Conservation (phyloP, 805 yeast genomes). For the Millerago galiae region DNA sequence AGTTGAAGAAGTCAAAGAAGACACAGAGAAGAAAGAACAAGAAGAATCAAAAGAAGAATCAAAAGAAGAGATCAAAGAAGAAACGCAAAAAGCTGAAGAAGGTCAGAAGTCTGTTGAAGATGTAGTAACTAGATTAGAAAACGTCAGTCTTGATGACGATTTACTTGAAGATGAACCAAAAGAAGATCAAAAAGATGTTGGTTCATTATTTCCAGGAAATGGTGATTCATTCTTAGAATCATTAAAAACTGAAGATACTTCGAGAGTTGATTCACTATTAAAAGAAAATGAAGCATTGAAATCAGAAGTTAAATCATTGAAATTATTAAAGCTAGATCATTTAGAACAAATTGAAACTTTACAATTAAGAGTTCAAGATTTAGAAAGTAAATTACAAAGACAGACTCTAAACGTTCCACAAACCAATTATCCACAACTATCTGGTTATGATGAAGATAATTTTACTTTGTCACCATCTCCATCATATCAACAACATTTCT, state of each 20-base stretch:
- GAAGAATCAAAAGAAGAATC: neutral
- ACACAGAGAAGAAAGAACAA: neutral
- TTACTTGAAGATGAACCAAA: neutral
- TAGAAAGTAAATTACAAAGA: conserved; percentile 16
- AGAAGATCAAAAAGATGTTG: conserved; percentile 4
- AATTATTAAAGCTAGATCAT: conserved; percentile 30
- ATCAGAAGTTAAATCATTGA: conserved; percentile 31
- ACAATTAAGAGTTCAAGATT: conserved; percentile 22
- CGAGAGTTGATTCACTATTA: conserved; percentile 18
- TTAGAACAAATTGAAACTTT: conserved; percentile 28
- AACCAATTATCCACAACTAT: conserved; percentile 10
- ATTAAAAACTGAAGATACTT: conserved; percentile 11
- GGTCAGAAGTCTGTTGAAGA: neutral
- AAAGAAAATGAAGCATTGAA: conserved; percentile 28
- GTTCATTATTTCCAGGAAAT: conserved; percentile 13
- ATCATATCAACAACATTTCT: conserved; percentile 11
- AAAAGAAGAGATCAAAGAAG: conserved; percentile 4
- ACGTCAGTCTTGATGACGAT: too few species aligned
- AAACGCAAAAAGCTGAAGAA: conserved; percentile 1
- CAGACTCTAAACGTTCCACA: conserved; percentile 21
- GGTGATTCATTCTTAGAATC: conserved; percentile 24
- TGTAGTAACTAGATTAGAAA: too few species aligned
- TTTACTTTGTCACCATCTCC: conserved; percentile 20
- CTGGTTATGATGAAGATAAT: conserved; percentile 17
- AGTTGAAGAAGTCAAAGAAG: conserved; percentile 3